Evolutionary conservation across 371 early-diverging fungal species (phyloP).

Genomic region (Catenaria anguillulae): DNA sequence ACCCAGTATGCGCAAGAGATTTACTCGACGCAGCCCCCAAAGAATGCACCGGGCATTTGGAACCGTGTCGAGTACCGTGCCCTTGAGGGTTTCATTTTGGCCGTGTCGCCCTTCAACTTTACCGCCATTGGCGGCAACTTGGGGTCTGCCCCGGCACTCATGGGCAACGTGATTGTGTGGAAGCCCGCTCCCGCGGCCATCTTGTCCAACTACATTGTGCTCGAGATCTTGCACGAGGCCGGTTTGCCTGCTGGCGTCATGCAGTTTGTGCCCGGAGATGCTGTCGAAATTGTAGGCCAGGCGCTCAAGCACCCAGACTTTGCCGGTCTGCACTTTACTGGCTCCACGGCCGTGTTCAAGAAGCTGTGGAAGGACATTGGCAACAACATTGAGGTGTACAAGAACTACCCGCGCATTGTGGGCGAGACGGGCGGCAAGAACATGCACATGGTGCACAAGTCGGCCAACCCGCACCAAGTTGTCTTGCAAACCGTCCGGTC

Average conservation of each 20-base stretch:
- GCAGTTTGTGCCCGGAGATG: constrained; percentile 89
- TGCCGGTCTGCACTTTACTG: constrained; percentile 94
- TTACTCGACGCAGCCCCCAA: constrained; percentile 81
- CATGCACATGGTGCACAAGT: constrained; percentile 83
- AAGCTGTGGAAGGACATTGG: constrained; percentile 82
- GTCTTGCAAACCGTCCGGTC: constrained; percentile 73
- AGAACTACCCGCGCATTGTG: constrained; percentile 88
- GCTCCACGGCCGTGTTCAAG: constrained; percentile 85
- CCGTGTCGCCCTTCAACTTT: constrained; percentile 96
- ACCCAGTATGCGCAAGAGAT: constrained; percentile 85
- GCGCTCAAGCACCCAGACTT: constrained; percentile 67
- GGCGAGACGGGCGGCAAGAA: constrained; percentile 98
- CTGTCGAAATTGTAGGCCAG: constrained; percentile 52
- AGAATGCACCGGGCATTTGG: constrained; percentile 78
- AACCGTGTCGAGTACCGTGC: constrained; percentile 92
- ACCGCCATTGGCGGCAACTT: constrained; percentile 97
- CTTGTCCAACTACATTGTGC: constrained; percentile 80
- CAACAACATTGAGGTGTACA: constrained; percentile 75
- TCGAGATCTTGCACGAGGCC: constrained; percentile 81
- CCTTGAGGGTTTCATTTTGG: constrained; percentile 91
- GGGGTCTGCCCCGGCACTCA: constrained; percentile 81
- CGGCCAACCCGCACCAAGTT: constrained; percentile 27
- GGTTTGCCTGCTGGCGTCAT: constrained; percentile 94
- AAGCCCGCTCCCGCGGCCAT: constrained; percentile 85
- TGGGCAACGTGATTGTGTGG: constrained; percentile 95